A percentile compares a stretch with the other conserved stretches of the same genome.
These are phyloP conservation scores for Komagataella pastoris DNA, from an alignment of 805 yeast species.

Conservation along the genomic window DNA sequence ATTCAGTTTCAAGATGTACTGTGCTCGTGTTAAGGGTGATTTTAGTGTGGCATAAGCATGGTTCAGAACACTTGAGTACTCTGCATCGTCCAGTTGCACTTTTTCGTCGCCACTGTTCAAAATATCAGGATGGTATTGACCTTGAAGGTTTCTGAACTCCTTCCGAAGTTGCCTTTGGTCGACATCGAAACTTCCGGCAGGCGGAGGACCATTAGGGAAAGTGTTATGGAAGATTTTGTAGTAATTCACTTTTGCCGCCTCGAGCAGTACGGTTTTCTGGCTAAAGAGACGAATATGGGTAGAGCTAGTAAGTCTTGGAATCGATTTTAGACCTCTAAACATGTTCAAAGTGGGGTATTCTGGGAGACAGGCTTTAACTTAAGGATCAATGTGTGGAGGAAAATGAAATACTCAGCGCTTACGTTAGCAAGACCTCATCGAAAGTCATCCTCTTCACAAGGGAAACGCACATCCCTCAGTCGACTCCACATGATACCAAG, in stretches of 20 bases:
- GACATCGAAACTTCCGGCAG: slow-evolving; percentile 41
- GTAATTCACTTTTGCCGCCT: slow-evolving; percentile 3
- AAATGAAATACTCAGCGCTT: background rate
- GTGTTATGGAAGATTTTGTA: slow-evolving; percentile 67
- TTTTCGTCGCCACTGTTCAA: slow-evolving; percentile 11
- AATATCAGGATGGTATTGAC: slow-evolving; percentile 72
- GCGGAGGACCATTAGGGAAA: slow-evolving; percentile 55
- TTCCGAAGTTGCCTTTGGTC: slow-evolving; percentile 44
- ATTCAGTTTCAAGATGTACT: slow-evolving; percentile 32
- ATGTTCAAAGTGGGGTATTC: background rate
- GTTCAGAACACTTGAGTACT: slow-evolving; percentile 45
- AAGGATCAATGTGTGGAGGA: background rate
- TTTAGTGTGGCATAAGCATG: slow-evolving; percentile 63
- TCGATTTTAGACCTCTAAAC: background rate
- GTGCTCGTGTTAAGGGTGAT: slow-evolving; percentile 61
- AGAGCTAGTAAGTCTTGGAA: background rate
- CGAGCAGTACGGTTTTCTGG: background rate
- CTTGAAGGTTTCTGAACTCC: slow-evolving; percentile 67
- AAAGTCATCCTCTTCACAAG: background rate
- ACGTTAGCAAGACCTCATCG: background rate
- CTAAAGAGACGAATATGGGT: background rate
- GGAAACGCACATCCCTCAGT: background rate
- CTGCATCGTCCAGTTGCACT: slow-evolving; percentile 14
- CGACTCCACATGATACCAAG: background rate
- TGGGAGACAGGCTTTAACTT: background rate